Evolutionary conservation across 129 eudicot genomes (phyloP).

Genomic region (Helianthus annuus): HanXRQr2.0-SUNRISE NC_035442.2:153695129-153695628

Average conservation of each 20-base stretch:
- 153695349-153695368: constrained; percentile 59
- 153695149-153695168: constrained; percentile 72
- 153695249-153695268: constrained; percentile 72
- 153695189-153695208: constrained; percentile 51
- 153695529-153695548: background rate
- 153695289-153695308: constrained; percentile 62
- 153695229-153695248: constrained; percentile 87
- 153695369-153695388: constrained; percentile 87
- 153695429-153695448: too few relatives aligned
- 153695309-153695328: constrained; percentile 68
- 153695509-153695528: background rate
- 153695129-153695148: constrained; percentile 96
- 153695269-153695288: constrained; percentile 78
- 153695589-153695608: constrained; percentile 92
- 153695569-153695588: background rate
- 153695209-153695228: constrained; percentile 55
- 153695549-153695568: background rate
- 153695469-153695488: background rate
- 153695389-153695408: constrained; percentile 81
- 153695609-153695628: constrained; percentile 96
- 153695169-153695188: constrained; percentile 92
- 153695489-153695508: background rate
- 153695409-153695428: background rate
- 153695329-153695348: constrained; percentile 83
- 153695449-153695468: background rate